Percentiles rank a stretch among this genome's conserved stretches.
phyloP scores from a whole-genome alignment of 129 eudicot genomes.

The Tagetes erecta region DNA sequence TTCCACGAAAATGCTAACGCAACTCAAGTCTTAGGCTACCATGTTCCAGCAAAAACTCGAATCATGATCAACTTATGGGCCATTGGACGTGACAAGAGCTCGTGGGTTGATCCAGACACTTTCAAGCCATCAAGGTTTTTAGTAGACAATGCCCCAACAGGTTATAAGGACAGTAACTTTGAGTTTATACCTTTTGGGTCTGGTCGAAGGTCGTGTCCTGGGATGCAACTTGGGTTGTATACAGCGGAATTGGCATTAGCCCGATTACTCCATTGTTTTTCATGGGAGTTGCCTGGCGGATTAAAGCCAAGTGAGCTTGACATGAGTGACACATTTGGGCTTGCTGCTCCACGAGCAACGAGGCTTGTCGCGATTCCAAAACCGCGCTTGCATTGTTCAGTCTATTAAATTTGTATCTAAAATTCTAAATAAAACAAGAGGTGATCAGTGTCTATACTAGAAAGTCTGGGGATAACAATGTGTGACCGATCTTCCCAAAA shows the following conservation, averaged over 20 bases:
- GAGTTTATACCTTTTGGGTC: conserved; percentile 57
- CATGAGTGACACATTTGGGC: conserved; percentile 54
- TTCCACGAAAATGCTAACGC: conserved; percentile 50
- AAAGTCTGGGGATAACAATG: too few species aligned
- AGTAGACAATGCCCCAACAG: conserved; percentile 32
- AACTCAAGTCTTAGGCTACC: conserved; percentile 31
- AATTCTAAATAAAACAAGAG: too few species aligned
- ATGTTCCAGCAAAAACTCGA: conserved; percentile 42
- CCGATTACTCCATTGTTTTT: conserved; percentile 45
- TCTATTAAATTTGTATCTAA: background rate
- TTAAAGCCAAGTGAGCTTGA: conserved; percentile 41
- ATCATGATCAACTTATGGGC: conserved; percentile 41
- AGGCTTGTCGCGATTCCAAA: conserved; percentile 43
- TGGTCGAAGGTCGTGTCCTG: conserved; percentile 63
- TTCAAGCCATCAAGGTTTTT: conserved; percentile 52
- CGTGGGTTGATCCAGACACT: conserved; percentile 45
- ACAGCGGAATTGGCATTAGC: conserved; percentile 40
- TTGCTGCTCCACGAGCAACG: conserved; percentile 31
- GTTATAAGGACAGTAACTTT: conserved; percentile 42
- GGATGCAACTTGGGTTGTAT: conserved; percentile 40
- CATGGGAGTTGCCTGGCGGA: conserved; percentile 49
- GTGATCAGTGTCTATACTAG: too few species aligned
- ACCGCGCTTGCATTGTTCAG: conserved; percentile 26
- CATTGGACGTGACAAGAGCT: conserved; percentile 45
- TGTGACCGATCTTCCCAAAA: too few species aligned